Percentiles rank a stretch among this genome's conserved stretches.
Evolutionary conservation across 257 asterid genomes (phyloP).

Genomic region (Nicotiana obtusifolia): DNA sequence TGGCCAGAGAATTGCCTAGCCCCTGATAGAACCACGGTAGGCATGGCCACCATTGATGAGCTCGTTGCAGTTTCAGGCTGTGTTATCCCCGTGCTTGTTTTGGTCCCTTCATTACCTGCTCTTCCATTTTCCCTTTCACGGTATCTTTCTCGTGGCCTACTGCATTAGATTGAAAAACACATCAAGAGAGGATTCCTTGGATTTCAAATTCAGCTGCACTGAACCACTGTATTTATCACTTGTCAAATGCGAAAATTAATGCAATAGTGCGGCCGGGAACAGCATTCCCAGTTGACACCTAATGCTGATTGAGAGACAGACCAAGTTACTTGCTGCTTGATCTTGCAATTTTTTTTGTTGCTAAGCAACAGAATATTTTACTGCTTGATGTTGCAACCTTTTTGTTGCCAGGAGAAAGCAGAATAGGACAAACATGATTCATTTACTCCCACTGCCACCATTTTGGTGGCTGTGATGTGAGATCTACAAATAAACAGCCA

Average conservation of each 20-base stretch:
- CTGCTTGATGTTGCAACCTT: neutral
- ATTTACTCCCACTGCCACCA: constrained; percentile 1
- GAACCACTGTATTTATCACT: neutral
- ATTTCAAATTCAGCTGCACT: neutral
- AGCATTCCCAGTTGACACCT: neutral
- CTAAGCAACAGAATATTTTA: neutral
- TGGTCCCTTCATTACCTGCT: constrained; percentile 52
- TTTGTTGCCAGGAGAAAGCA: neutral
- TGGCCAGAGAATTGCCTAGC: constrained; percentile 63
- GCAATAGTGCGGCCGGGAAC: neutral
- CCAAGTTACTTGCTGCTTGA: neutral
- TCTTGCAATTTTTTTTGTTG: neutral
- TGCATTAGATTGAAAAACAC: constrained; percentile 15
- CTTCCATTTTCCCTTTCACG: constrained; percentile 81
- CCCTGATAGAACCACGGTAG: constrained; percentile 51
- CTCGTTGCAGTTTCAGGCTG: constrained; percentile 38
- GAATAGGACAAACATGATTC: neutral
- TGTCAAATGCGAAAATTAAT: neutral
- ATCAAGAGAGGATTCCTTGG: constrained; percentile 1
- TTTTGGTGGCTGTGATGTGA: neutral
- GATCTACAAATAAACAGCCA: neutral
- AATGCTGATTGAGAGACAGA: neutral
- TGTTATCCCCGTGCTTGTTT: constrained; percentile 36
- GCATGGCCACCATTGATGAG: constrained; percentile 22
- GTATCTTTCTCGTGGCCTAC: constrained; percentile 65